A percentile compares a stretch with the other conserved stretches of the same genome.
phyloP scores from a whole-genome alignment of 306 rosid genomes.

The Cucumis melo region DNA sequence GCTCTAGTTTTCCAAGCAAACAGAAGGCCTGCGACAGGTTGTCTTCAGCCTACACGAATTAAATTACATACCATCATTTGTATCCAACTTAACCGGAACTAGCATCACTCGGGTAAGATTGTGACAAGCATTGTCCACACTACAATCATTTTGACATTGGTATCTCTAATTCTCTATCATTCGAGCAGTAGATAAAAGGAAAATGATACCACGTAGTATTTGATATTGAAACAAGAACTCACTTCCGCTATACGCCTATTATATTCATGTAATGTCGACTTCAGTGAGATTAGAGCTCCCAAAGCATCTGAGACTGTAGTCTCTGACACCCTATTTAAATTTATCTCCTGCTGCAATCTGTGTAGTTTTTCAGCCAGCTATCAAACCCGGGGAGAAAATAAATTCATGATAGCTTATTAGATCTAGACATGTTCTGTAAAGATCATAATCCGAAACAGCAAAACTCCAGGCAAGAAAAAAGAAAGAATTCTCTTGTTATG shows the following conservation, averaged over 20 bases:
- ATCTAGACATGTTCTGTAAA: background rate
- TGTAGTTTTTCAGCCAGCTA: background rate
- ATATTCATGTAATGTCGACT: constrained; percentile 55
- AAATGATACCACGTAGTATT: background rate
- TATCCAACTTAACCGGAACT: background rate
- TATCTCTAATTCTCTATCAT: background rate
- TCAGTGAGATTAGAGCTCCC: constrained; percentile 38
- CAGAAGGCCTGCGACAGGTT: constrained; percentile 68
- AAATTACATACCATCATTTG: constrained; percentile 3
- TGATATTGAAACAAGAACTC: constrained; percentile 10
- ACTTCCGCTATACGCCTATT: constrained; percentile 73
- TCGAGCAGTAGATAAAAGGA: background rate
- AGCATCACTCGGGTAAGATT: background rate
- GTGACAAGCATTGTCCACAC: background rate
- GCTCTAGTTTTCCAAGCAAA: constrained; percentile 38
- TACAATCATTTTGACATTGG: background rate
- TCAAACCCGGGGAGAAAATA: background rate
- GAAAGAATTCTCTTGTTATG: background rate
- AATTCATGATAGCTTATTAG: background rate
- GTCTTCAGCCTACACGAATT: constrained; percentile 65
- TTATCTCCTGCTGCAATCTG: constrained; percentile 56
- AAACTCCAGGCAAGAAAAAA: background rate
- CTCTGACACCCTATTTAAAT: constrained; percentile 32
- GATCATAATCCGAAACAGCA: background rate
- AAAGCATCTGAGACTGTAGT: constrained; percentile 34